phyloP scores from a whole-genome alignment of 2,329 filamentous ascomycete genomes.

The Talaromyces rugulosus region DNA sequence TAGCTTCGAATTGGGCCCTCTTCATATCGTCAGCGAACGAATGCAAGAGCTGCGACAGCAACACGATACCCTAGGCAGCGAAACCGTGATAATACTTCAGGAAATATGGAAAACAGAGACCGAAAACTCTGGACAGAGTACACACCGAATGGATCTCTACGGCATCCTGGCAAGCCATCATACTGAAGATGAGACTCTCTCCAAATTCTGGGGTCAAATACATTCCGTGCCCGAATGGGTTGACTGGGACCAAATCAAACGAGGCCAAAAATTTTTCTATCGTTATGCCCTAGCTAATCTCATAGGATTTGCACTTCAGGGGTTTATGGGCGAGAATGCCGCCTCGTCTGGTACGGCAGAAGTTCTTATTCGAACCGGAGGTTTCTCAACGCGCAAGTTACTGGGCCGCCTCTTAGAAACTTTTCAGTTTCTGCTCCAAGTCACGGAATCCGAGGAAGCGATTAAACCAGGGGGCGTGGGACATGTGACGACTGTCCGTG shows the following conservation, averaged over 20 bases:
- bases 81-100: slow-evolving; percentile 14
- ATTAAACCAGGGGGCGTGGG: slow-evolving; percentile 64
- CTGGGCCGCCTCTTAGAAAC: slow-evolving; percentile 64
- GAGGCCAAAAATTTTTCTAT: slow-evolving; percentile 74
- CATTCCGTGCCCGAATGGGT: slow-evolving; percentile 70
- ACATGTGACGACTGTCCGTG: slow-evolving; percentile 59
- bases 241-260: slow-evolving; percentile 68
- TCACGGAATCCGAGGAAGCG: slow-evolving; percentile 58
- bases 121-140: neutral
- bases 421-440: slow-evolving; percentile 68
- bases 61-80: slow-evolving; percentile 22
- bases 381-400: slow-evolving; percentile 63
- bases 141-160: slow-evolving; percentile 55
- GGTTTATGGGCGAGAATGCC: slow-evolving; percentile 27
- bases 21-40: neutral
- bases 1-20: neutral
- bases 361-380: slow-evolving; percentile 67
- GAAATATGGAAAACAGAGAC: slow-evolving; percentile 10
- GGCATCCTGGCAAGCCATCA: slow-evolving; percentile 57
- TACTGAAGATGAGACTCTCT: slow-evolving; percentile 52
- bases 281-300: slow-evolving; percentile 58
- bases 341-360: slow-evolving; percentile 67
- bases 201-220: slow-evolving; percentile 61
- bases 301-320: slow-evolving; percentile 19
- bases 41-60: neutral